A percentile compares a stretch with the other conserved stretches of the same genome.
phyloP scores from a whole-genome alignment of 345 rosid species.

The Nasturtium officinale region DNA sequence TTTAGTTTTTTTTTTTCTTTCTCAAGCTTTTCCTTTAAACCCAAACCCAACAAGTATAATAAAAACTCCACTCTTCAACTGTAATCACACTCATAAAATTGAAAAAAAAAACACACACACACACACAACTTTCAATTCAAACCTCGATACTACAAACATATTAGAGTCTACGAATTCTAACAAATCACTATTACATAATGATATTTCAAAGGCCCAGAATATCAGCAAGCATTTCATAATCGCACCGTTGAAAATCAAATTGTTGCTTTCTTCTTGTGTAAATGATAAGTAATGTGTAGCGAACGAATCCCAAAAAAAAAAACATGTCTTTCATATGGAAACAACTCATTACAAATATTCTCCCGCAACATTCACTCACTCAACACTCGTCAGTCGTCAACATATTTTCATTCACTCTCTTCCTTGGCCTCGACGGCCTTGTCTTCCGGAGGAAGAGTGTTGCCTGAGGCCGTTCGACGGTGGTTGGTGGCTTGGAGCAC shows the following conservation, averaged over 20 bases:
- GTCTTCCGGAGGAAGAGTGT: slow-evolving; percentile 54
- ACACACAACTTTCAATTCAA: too few relatives aligned
- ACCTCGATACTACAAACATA: background rate
- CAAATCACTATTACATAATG: background rate
- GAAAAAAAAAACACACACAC: too few relatives aligned
- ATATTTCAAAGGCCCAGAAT: background rate
- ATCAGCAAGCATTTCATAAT: background rate
- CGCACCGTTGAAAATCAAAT: background rate
- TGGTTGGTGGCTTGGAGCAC: slow-evolving; percentile 75
- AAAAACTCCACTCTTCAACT: too few relatives aligned
- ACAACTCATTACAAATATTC: slow-evolving; percentile 36
- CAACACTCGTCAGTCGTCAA: too few relatives aligned
- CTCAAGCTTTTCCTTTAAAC: too few relatives aligned
- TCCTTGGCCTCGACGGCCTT: slow-evolving; percentile 22
- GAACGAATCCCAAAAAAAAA: background rate
- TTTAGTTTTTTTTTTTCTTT: background rate
- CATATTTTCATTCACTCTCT: too few relatives aligned
- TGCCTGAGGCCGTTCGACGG: slow-evolving; percentile 57
- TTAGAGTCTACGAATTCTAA: background rate
- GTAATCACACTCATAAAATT: too few relatives aligned
- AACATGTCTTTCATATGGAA: slow-evolving; percentile 28
- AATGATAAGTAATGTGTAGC: slow-evolving; percentile 28
- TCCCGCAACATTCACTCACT: slow-evolving; percentile 7
- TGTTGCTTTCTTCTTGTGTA: slow-evolving; percentile 4
- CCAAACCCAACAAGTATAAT: too few relatives aligned